Evolutionary conservation across 441 rosid genomes (phyloP).

Genomic region (Aquilaria agallochum): DNA sequence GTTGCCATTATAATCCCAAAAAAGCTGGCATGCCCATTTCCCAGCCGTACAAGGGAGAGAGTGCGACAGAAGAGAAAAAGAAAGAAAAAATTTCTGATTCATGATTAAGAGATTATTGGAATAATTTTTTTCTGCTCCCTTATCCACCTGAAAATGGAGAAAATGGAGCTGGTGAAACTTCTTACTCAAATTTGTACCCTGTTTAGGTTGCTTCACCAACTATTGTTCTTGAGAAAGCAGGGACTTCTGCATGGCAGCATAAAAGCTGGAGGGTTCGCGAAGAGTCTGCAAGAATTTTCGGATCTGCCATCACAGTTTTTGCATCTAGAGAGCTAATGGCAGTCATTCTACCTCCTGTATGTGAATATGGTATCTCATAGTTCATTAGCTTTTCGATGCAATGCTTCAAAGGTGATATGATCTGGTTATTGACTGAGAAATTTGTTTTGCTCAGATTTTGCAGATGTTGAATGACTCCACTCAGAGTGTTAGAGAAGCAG

Average conservation of each 20-base stretch:
- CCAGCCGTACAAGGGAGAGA: no score
- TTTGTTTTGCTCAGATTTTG: constrained; percentile 53
- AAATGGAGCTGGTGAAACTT: neutral
- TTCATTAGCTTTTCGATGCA: neutral
- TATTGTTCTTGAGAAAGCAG: constrained; percentile 90
- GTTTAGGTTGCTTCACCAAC: constrained; percentile 93
- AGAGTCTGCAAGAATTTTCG: constrained; percentile 89
- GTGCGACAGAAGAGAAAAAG: no score
- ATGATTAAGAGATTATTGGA: no score
- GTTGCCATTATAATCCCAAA: no score
- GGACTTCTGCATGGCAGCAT: constrained; percentile 88
- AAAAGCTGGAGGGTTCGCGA: constrained; percentile 88
- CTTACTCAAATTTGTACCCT: neutral
- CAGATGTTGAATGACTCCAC: constrained; percentile 87
- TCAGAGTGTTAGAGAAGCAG: constrained; percentile 85
- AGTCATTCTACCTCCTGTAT: constrained; percentile 88
- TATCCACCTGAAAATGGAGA: neutral
- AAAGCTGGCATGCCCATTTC: no score
- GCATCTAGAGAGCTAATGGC: constrained; percentile 90
- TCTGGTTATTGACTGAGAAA: constrained; percentile 3
- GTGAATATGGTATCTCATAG: constrained; percentile 14
- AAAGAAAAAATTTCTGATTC: no score
- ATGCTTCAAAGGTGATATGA: neutral
- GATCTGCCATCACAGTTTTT: constrained; percentile 87
- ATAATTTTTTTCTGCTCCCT: no score